Evolutionary conservation across 1,284 basidiomycete species (phyloP), one percentile per base, ranked within the genome.

Genomic region (Lignosus rhinocerotis): DNA sequence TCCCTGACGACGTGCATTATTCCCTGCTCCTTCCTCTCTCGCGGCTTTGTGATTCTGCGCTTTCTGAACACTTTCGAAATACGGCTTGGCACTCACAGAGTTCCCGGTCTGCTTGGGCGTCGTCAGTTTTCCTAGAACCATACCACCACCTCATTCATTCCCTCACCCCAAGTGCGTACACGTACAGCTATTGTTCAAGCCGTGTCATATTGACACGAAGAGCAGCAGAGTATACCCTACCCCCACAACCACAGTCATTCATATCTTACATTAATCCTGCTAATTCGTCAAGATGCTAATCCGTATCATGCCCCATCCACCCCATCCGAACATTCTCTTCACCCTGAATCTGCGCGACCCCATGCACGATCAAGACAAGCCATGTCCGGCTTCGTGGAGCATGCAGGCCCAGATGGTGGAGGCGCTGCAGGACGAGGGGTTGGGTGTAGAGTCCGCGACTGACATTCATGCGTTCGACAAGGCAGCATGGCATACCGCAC

Each of bases 261-360:
- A 50, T 58, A 61, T 33, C 38, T 17, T 60, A 62, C 25, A 16
- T 34, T 61, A 64, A 58, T 58, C 41, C n/a, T 51, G 19, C 45
- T 55, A 55, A 53, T 58, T 11, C 52, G 21, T 46, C 42, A 59
- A 58, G 60, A 93, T 93, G 91, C 76, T 88, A 58, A 83, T 93
- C 62, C 82, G 83, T 67, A 81, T 93, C 59, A 70, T 88, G 50
- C 83, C 83, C 14, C 75, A 78, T 0, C 67, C 76, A 2, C 75
- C 80, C 1, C 77, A 84, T 44, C 83, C 88, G 16, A 84, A 85
- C 45, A 84, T 94, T 67, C 82, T 90, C 69, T 92, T 92, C 74
- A 84, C 81, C 32, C 73, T 93, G 52, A 72, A 83, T 33, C 86
- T 90, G 60, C 77, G 80, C 7, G 73, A 74, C 17, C 78, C 87